Base-by-base conservation (phyloP, 768 basidiomycete genomes). In the Pleurotus tuoliensis region DNA sequence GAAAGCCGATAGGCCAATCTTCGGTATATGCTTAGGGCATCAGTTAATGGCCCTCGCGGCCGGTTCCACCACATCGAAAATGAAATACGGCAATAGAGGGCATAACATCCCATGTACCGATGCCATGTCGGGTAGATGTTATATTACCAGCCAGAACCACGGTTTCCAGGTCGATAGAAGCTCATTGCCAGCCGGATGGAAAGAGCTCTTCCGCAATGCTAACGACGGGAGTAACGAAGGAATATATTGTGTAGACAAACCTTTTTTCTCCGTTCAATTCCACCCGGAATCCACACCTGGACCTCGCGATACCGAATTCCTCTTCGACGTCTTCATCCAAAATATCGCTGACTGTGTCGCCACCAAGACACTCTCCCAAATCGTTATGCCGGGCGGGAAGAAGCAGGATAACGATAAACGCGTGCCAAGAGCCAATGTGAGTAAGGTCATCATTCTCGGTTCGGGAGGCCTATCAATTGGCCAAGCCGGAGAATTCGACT, bases 21-120 rank as follows among this genome's bases (percentile, higher is more conserved):
- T 98, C 65, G 97, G 97, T 68, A 99, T 99, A 67, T 98, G 97
- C 75, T 84, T 99, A 38, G 97, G 97, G 38, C 96, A 99, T 71
- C 97, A 99, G 75, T 80, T 99, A 34, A 82, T 99, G 64, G 94
- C 95, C 5, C 83, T 98, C 59, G 97, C 97, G 27, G 88, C 92
- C 1, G 97, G 97, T 34, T 96, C 94, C 4, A 82, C 79, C 59
- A 98, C 97, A 4, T 92, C 92, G 38, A 99, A 99, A 74, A 98
- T 99, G 94, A 98, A 98, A 77, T 98, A 98, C 70, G 97, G 97
- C 39, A 99, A 99, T 67, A 92, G 97, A 61, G 97, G 97, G 3
- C 94, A 98, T 69, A 99, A 99, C 72, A 93, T 99, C 67, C 97
- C 97, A 3, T 98, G 96, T 70, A 98, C 92, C 15, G 92, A 94